Evolutionary conservation across 2,329 filamentous ascomycete species (phyloP).

Genomic region (Botrytis byssoidea): DNA sequence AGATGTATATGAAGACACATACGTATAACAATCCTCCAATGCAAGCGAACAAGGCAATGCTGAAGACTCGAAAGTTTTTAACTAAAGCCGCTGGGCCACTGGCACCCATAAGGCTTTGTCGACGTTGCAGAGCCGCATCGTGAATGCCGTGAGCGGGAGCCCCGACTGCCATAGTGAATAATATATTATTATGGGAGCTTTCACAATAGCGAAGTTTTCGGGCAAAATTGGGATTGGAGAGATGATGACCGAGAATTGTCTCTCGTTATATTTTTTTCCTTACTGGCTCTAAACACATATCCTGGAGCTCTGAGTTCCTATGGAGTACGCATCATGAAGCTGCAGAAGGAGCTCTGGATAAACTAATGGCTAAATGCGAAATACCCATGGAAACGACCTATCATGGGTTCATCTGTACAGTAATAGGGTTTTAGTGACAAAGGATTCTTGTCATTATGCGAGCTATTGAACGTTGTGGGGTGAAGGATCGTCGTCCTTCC

Average conservation of each 20-base stretch:
- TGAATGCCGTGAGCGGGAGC: conserved; percentile 40
- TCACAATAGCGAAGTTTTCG: not conserved
- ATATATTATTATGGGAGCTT: not conserved
- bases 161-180: conserved; percentile 14
- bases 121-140: conserved; percentile 52
- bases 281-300: not conserved
- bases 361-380: not conserved
- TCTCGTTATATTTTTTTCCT: not conserved
- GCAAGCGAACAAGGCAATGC: conserved; percentile 61
- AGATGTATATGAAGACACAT: not conserved
- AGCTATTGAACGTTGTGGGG: not conserved
- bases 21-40: conserved; percentile 57
- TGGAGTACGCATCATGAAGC: not conserved
- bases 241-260: not conserved
- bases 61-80: conserved; percentile 60
- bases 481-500: conserved; percentile 4
- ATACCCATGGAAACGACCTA: not conserved
- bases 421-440: not conserved
- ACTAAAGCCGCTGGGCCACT: conserved; percentile 53
- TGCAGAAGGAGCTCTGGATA: not conserved
- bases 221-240: not conserved
- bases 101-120: conserved; percentile 53
- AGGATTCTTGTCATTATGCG: not conserved
- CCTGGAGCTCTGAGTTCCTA: not conserved
- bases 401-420: not conserved